phyloP scores from a whole-genome alignment of 495 filamentous ascomycete species.

The Penicillium angulare region DNA sequence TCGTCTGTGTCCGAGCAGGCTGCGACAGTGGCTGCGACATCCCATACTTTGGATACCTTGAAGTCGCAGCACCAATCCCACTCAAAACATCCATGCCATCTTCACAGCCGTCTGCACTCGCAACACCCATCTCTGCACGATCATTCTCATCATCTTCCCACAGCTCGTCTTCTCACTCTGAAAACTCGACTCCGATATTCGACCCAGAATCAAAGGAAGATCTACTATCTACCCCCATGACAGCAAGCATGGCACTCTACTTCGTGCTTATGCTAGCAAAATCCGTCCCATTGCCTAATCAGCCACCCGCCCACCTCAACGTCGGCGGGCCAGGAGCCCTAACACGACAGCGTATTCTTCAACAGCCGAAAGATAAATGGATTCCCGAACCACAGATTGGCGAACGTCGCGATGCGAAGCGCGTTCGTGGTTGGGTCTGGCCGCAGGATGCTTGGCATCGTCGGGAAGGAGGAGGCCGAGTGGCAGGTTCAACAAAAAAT shows the following conservation, averaged over 20 bases:
- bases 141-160: constrained; percentile 26
- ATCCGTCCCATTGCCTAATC: constrained; percentile 64
- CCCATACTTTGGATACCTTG: constrained; percentile 82
- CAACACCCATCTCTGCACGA: constrained; percentile 25
- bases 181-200: constrained; percentile 8
- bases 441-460: constrained; percentile 70
- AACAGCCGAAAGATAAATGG: constrained; percentile 71
- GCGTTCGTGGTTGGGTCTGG: constrained; percentile 78
- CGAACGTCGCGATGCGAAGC: constrained; percentile 82
- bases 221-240: constrained; percentile 53
- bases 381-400: constrained; percentile 80
- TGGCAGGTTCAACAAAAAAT: constrained; percentile 19
- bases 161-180: constrained; percentile 16
- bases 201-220: too few species aligned
- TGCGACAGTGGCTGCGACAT: constrained; percentile 61
- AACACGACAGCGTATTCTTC: constrained; percentile 66
- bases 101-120: constrained; percentile 1
- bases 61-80: constrained; percentile 64
- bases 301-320: constrained; percentile 69
- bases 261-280: constrained; percentile 83
- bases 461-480: constrained; percentile 45
- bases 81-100: constrained; percentile 37
- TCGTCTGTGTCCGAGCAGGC: constrained; percentile 81
- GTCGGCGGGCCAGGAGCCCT: constrained; percentile 78
- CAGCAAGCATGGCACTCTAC: constrained; percentile 67